Percentiles rank a stretch among this genome's conserved stretches.
Evolutionary conservation across 2,329 filamentous ascomycete species (phyloP).

Genomic region (Claviceps quebecensis): DNA sequence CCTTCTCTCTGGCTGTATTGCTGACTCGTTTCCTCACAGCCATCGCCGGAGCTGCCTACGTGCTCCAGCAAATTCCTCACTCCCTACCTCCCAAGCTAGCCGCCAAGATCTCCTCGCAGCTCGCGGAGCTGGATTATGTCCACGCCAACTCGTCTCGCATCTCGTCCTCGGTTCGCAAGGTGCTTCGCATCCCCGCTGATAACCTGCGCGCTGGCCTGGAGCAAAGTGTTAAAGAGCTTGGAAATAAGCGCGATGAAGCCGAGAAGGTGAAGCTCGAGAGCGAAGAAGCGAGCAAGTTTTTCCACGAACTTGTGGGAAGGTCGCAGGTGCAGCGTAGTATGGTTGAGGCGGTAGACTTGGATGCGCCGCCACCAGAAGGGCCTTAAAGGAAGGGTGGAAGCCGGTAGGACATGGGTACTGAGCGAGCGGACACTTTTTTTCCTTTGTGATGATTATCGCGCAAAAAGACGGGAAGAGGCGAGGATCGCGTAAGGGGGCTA

Average conservation of each 20-base stretch:
- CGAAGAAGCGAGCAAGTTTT: slow-evolving; percentile 80
- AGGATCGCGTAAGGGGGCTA: too few relatives aligned
- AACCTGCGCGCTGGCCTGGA: slow-evolving; percentile 74
- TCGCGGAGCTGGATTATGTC: slow-evolving; percentile 78
- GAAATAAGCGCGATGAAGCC: slow-evolving; percentile 65
- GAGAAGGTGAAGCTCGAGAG: slow-evolving; percentile 70
- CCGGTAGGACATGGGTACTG: too few relatives aligned
- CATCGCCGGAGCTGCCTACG: slow-evolving; percentile 61
- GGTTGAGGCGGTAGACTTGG: slow-evolving; percentile 40
- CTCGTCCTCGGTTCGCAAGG: slow-evolving; percentile 71
- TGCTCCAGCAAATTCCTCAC: slow-evolving; percentile 74
- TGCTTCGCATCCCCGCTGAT: slow-evolving; percentile 75
- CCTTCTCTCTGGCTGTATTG: not conserved
- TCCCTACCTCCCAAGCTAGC: slow-evolving; percentile 78
- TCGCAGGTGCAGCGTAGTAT: slow-evolving; percentile 36
- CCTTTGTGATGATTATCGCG: too few relatives aligned
- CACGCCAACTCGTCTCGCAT: slow-evolving; percentile 80
- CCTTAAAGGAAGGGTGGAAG: slow-evolving; percentile 11
- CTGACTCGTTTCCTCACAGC: slow-evolving; percentile 29
- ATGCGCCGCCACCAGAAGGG: slow-evolving; percentile 26
- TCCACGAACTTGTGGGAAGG: slow-evolving; percentile 65
- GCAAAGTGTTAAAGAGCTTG: slow-evolving; percentile 72
- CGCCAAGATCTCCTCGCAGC: slow-evolving; percentile 68
- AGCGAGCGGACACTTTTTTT: too few relatives aligned
- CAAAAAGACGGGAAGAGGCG: too few relatives aligned